Percentiles rank a stretch among this genome's conserved stretches.
These are phyloP conservation scores for Hanseniaspora sp. DNA, from an alignment of 1,139 yeast species.

Conservation along the genomic window DNA sequence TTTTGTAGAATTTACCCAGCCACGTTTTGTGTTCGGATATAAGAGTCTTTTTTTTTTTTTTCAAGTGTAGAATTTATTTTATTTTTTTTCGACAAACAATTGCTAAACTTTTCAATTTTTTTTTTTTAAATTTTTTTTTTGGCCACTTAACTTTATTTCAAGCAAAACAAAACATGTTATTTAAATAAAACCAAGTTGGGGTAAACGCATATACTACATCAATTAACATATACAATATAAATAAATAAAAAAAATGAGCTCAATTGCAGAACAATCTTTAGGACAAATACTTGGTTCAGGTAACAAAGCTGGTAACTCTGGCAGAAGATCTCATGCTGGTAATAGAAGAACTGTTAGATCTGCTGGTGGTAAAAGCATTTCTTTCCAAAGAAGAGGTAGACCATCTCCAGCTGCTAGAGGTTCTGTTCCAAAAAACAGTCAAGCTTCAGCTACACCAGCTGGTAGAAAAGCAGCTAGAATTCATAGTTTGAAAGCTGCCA, in stretches of 20 bases:
- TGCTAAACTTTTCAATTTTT: too few species aligned
- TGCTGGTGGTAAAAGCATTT: conserved; percentile 23
- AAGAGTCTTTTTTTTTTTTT: too few species aligned
- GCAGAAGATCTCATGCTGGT: conserved; percentile 23
- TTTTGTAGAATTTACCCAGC: too few species aligned
- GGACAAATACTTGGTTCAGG: conserved; percentile 79
- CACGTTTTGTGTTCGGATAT: too few species aligned
- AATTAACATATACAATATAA: neutral
- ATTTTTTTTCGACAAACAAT: too few species aligned
- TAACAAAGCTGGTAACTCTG: conserved; percentile 21
- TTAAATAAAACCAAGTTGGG: neutral
- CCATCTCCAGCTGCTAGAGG: conserved; percentile 34
- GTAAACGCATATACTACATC: neutral
- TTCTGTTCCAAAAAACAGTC: conserved; percentile 18
- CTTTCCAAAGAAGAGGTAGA: conserved; percentile 22
- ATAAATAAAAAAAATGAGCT: conserved; percentile 36
- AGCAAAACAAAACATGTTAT: neutral
- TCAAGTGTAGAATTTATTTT: too few species aligned
- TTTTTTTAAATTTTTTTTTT: too few species aligned
- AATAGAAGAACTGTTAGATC: conserved; percentile 23
- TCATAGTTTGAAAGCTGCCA: conserved; percentile 8
- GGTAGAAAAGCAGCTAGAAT: conserved; percentile 6
- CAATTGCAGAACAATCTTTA: conserved; percentile 80
- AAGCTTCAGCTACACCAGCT: neutral
- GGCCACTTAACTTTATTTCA: too few species aligned